Conservation (phyloP, 148 eudicot genomes). For the Suaeda aralocaspica region DNA sequence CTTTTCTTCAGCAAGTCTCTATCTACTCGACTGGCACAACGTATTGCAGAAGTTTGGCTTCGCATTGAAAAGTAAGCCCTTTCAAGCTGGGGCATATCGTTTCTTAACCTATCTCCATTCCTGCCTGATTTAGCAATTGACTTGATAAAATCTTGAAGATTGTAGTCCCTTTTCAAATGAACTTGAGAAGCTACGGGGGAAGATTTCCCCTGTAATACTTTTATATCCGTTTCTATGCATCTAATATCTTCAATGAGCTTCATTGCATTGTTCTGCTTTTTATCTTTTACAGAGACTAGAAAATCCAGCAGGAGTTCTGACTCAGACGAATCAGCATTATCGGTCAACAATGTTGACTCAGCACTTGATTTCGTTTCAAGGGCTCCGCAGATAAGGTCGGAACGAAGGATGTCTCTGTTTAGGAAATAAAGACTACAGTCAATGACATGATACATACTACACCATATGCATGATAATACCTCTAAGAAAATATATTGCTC, state of each 20-base stretch:
- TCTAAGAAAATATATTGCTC: neutral
- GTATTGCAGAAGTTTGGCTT: slow-evolving; percentile 35
- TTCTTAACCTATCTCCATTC: slow-evolving; percentile 37
- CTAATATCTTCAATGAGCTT: slow-evolving; percentile 51
- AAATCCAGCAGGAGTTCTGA: slow-evolving; percentile 61
- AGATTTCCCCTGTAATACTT: slow-evolving; percentile 49
- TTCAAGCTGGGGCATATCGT: slow-evolving; percentile 59
- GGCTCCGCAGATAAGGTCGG: slow-evolving; percentile 49
- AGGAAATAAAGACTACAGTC: neutral
- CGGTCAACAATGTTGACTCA: slow-evolving; percentile 6
- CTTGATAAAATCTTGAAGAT: slow-evolving; percentile 26
- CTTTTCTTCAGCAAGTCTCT: slow-evolving; percentile 42
- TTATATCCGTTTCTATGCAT: slow-evolving; percentile 66
- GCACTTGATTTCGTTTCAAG: slow-evolving; percentile 28
- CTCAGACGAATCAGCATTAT: slow-evolving; percentile 46
- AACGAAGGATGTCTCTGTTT: slow-evolving; percentile 64
- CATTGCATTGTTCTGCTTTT: slow-evolving; percentile 50
- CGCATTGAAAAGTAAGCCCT: slow-evolving; percentile 67
- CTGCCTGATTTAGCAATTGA: slow-evolving; percentile 24
- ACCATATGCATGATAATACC: neutral
- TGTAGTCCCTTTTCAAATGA: slow-evolving; percentile 23
- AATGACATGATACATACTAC: neutral
- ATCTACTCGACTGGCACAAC: slow-evolving; percentile 30
- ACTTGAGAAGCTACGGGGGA: slow-evolving; percentile 24
- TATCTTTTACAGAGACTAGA: slow-evolving; percentile 45